Percentiles rank a stretch among this genome's conserved stretches.
Evolutionary conservation across 2,329 filamentous ascomycete species (phyloP).

Genomic region (Kalmusia sp.): DNA sequence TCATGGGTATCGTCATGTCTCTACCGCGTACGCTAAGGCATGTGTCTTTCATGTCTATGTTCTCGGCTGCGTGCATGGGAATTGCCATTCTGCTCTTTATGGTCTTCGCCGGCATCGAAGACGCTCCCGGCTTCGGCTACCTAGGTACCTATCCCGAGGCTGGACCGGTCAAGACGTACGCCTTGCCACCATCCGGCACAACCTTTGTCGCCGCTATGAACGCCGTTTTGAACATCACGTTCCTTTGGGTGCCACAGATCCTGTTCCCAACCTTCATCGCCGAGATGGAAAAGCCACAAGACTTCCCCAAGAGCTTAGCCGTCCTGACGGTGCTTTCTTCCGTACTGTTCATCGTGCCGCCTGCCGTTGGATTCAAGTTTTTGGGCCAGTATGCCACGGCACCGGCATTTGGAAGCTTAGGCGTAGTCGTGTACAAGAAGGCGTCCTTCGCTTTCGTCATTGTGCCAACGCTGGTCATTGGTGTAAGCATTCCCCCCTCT

Average conservation of each 20-base stretch:
- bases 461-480: slow-evolving; percentile 89
- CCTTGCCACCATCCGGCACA: slow-evolving; percentile 73
- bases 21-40: slow-evolving; percentile 85
- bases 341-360: slow-evolving; percentile 53
- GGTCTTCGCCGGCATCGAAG: slow-evolving; percentile 80
- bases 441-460: slow-evolving; percentile 94
- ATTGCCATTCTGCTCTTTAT: slow-evolving; percentile 84
- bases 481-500: slow-evolving; percentile 51
- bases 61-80: slow-evolving; percentile 87
- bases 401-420: slow-evolving; percentile 85
- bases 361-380: not conserved
- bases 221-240: slow-evolving; percentile 93
- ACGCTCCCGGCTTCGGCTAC: slow-evolving; percentile 71
- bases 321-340: slow-evolving; percentile 72
- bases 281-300: slow-evolving; percentile 81
- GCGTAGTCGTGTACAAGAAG: slow-evolving; percentile 79
- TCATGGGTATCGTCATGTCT: slow-evolving; percentile 80
- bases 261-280: slow-evolving; percentile 94
- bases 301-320: slow-evolving; percentile 75
- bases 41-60: slow-evolving; percentile 78
- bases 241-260: slow-evolving; percentile 95
- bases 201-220: slow-evolving; percentile 84
- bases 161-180: slow-evolving; percentile 61
- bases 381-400: slow-evolving; percentile 78
- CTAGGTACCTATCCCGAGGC: slow-evolving; percentile 51